Percentiles rank a stretch among this genome's conserved stretches.
These are phyloP conservation scores for Ustilago crameri DNA, from an alignment of 1,284 basidiomycete genomes.

Conservation along the genomic window DNA sequence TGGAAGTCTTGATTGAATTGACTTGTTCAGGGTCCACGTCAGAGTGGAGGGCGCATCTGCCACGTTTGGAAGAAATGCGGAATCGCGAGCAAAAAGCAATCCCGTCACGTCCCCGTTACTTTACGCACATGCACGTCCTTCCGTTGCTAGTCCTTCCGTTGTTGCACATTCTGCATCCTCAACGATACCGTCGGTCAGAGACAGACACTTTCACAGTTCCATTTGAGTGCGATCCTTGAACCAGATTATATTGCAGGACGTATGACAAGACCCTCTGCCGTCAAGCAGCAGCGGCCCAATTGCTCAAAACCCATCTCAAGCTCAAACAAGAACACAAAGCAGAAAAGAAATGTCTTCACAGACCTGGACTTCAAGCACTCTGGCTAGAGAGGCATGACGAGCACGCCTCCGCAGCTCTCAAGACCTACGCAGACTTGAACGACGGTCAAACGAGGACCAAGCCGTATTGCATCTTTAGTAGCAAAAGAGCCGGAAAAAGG, in stretches of 20 bases:
- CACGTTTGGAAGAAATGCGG: conserved; percentile 4
- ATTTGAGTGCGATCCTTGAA: no score
- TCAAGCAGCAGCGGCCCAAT: no score
- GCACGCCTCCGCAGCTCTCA: conserved; percentile 14
- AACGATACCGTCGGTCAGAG: no score
- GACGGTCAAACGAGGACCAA: conserved; percentile 18
- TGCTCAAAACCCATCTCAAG: no score
- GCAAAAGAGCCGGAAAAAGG: conserved; percentile 19
- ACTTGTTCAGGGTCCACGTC: conserved; percentile 16
- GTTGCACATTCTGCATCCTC: no score
- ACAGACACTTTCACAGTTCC: no score
- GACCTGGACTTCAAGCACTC: conserved; percentile 29
- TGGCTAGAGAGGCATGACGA: conserved; percentile 11
- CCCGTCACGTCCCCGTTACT: no score
- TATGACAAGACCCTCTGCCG: no score
- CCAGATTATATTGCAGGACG: no score
- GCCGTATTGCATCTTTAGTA: conserved; percentile 37
- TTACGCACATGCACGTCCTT: no score
- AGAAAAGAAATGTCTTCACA: conserved; percentile 37
- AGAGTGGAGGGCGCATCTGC: conserved; percentile 8
- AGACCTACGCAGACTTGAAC: conserved; percentile 35
- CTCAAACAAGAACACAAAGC: neutral
- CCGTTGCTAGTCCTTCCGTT: no score
- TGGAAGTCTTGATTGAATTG: neutral
- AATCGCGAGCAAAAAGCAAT: neutral